A percentile compares a stretch with the other conserved stretches of the same genome.
These are phyloP conservation scores for Penstemon eatonii DNA, from an alignment of 257 asterid species.

Conservation along the genomic window DNA sequence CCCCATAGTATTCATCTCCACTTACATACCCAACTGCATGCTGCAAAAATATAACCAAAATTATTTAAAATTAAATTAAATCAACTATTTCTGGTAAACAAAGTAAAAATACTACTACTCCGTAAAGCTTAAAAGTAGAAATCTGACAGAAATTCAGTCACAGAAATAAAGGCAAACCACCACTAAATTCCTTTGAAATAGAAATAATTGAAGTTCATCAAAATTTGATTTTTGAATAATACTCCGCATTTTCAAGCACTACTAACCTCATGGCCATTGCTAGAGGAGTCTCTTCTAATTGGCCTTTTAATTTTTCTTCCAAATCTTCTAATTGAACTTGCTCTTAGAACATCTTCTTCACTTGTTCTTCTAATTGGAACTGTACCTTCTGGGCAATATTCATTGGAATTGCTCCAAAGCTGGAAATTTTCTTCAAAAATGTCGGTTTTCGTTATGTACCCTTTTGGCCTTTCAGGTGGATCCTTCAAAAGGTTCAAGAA, in stretches of 20 bases:
- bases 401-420: constrained; percentile 69
- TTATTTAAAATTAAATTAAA: not conserved
- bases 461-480: constrained; percentile 79
- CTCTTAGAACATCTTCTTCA: constrained; percentile 65
- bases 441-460: constrained; percentile 39
- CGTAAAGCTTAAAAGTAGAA: not conserved
- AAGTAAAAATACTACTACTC: no score
- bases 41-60: constrained; percentile 34
- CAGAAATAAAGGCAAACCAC: constrained; percentile 16
- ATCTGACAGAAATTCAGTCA: constrained; percentile 8
- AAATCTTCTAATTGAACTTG: constrained; percentile 48
- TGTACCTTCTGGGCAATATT: constrained; percentile 77
- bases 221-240: not conserved
- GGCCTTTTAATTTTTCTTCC: constrained; percentile 57
- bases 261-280: constrained; percentile 80
- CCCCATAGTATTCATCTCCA: constrained; percentile 79
- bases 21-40: constrained; percentile 93
- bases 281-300: constrained; percentile 61
- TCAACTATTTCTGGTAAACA: not conserved
- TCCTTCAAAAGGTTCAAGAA: constrained; percentile 47
- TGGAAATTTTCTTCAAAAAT: constrained; percentile 57
- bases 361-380: constrained; percentile 79
- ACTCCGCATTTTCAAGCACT: not conserved
- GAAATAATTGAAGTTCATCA: not conserved
- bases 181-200: not conserved